These are phyloP conservation scores for Excoecaria agallocha DNA, from an alignment of 345 rosid genomes.

Conservation along the genomic window DNA sequence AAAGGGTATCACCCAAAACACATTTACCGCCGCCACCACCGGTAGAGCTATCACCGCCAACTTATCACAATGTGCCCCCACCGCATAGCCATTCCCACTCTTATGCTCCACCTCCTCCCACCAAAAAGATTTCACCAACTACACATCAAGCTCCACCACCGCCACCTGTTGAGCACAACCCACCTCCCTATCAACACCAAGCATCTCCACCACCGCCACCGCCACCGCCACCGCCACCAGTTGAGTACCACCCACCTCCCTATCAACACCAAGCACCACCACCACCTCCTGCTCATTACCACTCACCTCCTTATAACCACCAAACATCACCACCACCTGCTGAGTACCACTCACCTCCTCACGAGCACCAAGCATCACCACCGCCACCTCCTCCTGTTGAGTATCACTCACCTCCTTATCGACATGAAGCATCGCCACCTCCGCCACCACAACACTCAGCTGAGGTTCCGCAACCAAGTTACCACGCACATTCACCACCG, in stretches of 20 bases:
- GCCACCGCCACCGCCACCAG: constrained; percentile 20
- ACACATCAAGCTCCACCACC: constrained; percentile 33
- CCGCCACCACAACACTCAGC: constrained; percentile 23
- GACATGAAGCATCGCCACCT: constrained; percentile 5
- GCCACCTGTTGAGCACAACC: background rate
- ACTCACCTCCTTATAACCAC: constrained; percentile 20
- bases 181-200: background rate
- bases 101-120: constrained; percentile 45
- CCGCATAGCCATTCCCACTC: constrained; percentile 25
- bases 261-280: constrained; percentile 7
- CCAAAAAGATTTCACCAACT: constrained; percentile 38
- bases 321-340: constrained; percentile 22
- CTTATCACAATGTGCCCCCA: constrained; percentile 1
- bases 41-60: constrained; percentile 9
- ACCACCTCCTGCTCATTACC: constrained; percentile 5
- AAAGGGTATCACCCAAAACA: constrained; percentile 29
- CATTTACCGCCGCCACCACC: constrained; percentile 33
- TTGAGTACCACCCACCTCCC: background rate
- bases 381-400: constrained; percentile 8
- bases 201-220: constrained; percentile 27
- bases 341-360: constrained; percentile 15
- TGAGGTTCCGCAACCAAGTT: constrained; percentile 23
- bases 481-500: background rate
- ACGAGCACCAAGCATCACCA: constrained; percentile 31
- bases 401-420: constrained; percentile 3